Evolutionary conservation across 192 early-diverging fungal species (phyloP), one percentile per base, ranked within the genome.

Genomic region (Thamnidium elegans): DNA sequence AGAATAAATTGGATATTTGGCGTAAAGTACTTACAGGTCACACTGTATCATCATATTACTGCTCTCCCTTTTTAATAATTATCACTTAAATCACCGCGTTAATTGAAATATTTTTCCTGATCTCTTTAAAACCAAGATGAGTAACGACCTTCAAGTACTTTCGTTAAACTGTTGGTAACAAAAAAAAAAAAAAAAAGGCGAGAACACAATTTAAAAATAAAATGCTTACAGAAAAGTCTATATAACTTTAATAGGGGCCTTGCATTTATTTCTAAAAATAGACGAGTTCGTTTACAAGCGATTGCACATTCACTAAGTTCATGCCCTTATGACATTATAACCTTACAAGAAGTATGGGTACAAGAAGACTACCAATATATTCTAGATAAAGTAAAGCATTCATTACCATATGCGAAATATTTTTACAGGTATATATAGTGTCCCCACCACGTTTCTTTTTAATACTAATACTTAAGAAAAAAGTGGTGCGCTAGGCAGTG

Each of bases 151-250:
- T 11, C 64, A 71, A 32, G 80, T 81, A 6, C 55, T 81, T 9
- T 67, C 80, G 7, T 62, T 81, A 44, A 81, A 81, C 54, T 84
- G 83, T 62, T 84, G 83, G 83, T 78, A 79, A 58, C 43, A 39
- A 32, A 11, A 36, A 17, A 32, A 26, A 45, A 43, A 5, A 53
- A 17, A 11, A 39, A 17, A 31, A 15, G 20, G n/a, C n/a, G n/a
- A n/a, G n/a, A n/a, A n/a, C n/a, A n/a, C 4, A 43, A 44, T 21
- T 44, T 17, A 32, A 11, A 45, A n/a, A 44, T 6, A 43, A 13
- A 58, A 39, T 39, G 36, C 36, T 39, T 39, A 39, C 36, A 39
- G 7, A 39, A 10, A 39, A 26, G 26, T 26, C 26, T 26, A 3
- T 26, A n/a, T n/a, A n/a, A n/a, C n/a, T n/a, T 36, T 3, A 36